A percentile compares a stretch with the other conserved stretches of the same genome.
Conservation (phyloP, 2,329 filamentous ascomycete species). For the Sclerotinia borealis region DNA sequence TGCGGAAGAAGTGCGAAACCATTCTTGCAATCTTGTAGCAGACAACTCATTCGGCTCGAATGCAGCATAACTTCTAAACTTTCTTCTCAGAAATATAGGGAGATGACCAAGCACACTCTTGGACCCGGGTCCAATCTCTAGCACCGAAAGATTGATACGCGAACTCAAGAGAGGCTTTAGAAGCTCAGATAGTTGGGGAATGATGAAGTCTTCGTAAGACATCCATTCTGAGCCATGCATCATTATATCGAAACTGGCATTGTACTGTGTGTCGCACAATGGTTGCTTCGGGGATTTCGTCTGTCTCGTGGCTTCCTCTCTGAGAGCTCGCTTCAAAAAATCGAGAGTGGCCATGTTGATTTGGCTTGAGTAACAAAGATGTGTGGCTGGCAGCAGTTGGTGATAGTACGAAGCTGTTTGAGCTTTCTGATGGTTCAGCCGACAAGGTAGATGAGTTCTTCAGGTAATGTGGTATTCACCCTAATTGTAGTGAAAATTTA, state of each 20-base stretch:
- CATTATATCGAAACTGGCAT: constrained; percentile 19
- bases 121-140: constrained; percentile 56
- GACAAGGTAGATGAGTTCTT: too few relatives aligned
- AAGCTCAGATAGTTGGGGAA: constrained; percentile 22
- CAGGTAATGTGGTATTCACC: too few relatives aligned
- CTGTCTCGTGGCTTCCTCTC: constrained; percentile 11
- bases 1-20: constrained; percentile 33
- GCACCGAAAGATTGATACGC: constrained; percentile 41
- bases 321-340: constrained; percentile 19
- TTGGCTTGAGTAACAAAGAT: background rate
- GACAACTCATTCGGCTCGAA: constrained; percentile 38
- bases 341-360: constrained; percentile 19
- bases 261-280: constrained; percentile 21
- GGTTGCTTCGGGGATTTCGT: constrained; percentile 14
- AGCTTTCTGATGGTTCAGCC: background rate
- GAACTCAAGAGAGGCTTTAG: constrained; percentile 36
- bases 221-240: constrained; percentile 18
- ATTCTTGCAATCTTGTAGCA: constrained; percentile 39
- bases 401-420: constrained; percentile 5
- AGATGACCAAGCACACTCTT: constrained; percentile 47
- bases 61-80: constrained; percentile 46
- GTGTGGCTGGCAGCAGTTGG: constrained; percentile 11
- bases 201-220: constrained; percentile 26
- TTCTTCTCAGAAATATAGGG: constrained; percentile 37
- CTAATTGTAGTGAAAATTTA: too few relatives aligned